These are phyloP conservation scores for Albifimbria verrucaria DNA, from an alignment of 2,329 filamentous ascomycete species.

Conservation along the genomic window DNA sequence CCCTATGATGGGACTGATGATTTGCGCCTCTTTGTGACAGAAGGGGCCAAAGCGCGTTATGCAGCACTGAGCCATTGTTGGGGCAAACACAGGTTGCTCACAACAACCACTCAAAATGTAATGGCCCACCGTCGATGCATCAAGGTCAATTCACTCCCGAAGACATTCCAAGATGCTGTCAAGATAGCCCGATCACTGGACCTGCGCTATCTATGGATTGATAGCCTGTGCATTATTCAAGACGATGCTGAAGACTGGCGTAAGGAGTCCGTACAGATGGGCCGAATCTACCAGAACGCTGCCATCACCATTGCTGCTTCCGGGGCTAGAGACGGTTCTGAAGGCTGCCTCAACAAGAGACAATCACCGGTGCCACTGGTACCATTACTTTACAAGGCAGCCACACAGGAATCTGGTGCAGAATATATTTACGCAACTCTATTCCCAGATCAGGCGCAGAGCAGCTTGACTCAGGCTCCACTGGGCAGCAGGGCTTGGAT, in stretches of 20 bases:
- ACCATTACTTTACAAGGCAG: not conserved
- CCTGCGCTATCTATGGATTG: not conserved
- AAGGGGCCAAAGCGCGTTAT: not conserved
- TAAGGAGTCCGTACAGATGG: not conserved
- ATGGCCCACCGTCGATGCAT: not conserved
- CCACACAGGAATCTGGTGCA: not conserved
- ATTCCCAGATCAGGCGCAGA: not conserved
- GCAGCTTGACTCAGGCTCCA: not conserved
- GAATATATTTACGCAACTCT: not conserved
- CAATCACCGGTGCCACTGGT: not conserved
- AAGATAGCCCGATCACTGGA: not conserved
- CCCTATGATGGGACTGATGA: not conserved
- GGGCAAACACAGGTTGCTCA: not conserved
- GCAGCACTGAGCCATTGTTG: not conserved
- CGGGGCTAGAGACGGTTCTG: not conserved
- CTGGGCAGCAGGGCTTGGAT: not conserved
- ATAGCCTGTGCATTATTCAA: not conserved
- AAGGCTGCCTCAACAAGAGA: not conserved
- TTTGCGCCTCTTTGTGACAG: not conserved
- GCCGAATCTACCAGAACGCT: not conserved
- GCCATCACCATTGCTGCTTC: not conserved
- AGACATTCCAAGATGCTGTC: not conserved
- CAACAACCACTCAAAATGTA: not conserved
- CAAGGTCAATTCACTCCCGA: not conserved
- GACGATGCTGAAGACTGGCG: conserved; percentile 1